A percentile compares a stretch with the other conserved stretches of the same genome.
Evolutionary conservation across 352 stramenopile genomes (phyloP).

Genomic region (Phytophthora multivora): DNA sequence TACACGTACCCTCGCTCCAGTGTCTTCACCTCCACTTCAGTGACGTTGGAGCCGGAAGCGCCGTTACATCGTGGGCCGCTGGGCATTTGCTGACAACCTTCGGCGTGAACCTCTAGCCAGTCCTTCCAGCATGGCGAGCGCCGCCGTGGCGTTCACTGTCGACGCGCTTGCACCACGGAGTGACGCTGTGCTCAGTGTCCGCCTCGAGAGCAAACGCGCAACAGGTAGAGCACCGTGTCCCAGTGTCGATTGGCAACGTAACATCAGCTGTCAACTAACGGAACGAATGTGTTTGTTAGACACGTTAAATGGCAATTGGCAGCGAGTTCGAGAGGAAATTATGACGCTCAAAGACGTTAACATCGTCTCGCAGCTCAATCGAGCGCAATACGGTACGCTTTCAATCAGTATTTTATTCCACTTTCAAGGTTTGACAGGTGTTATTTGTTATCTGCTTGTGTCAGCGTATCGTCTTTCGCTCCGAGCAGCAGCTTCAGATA

Average conservation of each 20-base stretch:
- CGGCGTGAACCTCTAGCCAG: slow-evolving; percentile 10
- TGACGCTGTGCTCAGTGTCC: slow-evolving; percentile 7
- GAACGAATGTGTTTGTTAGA: slow-evolving; percentile 7
- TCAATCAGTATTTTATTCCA: too few species aligned
- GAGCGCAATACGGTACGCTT: slow-evolving; percentile 22
- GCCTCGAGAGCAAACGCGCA: slow-evolving; percentile 18
- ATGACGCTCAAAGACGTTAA: slow-evolving; percentile 21
- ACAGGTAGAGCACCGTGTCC: slow-evolving; percentile 3
- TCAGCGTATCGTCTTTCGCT: slow-evolving; percentile 30
- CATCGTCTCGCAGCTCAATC: slow-evolving; percentile 25
- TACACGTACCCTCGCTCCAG: background rate
- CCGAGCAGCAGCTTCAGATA: slow-evolving; percentile 3
- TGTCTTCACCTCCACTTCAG: slow-evolving; percentile 1
- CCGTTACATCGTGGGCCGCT: slow-evolving; percentile 16
- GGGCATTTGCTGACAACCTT: slow-evolving; percentile 7
- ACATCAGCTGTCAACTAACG: background rate
- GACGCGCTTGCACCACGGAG: slow-evolving; percentile 12
- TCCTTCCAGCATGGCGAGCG: slow-evolving; percentile 26
- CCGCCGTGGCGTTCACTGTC: slow-evolving; percentile 27
- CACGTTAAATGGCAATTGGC: slow-evolving; percentile 14
- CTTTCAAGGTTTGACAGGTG: background rate
- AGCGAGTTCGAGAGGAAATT: slow-evolving; percentile 15
- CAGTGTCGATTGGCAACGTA: background rate
- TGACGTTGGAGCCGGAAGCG: slow-evolving; percentile 15
- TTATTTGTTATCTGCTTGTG: background rate